phyloP scores from a whole-genome alignment of 1,284 basidiomycete species.

The Tilletia horrida region DNA sequence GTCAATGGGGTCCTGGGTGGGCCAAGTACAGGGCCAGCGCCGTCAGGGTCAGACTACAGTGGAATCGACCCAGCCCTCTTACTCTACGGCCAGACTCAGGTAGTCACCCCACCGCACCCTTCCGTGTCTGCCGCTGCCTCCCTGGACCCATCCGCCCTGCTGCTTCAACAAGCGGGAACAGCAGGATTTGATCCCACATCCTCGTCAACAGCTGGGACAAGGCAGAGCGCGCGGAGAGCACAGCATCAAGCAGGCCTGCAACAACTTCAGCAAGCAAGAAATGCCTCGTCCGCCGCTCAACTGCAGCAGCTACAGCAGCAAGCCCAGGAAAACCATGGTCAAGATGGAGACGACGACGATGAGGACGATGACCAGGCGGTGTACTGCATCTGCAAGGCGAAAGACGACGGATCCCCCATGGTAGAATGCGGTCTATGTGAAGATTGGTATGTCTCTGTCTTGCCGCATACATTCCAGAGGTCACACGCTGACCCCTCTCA shows the following conservation, averaged over 20 bases:
- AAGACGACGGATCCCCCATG: slow-evolving; percentile 51
- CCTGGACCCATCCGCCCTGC: no score
- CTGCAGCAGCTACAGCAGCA: not conserved
- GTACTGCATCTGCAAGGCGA: slow-evolving; percentile 48
- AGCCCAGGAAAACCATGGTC: not conserved
- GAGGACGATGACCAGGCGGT: slow-evolving; percentile 30
- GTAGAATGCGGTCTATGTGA: slow-evolving; percentile 47
- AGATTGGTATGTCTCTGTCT: slow-evolving; percentile 43
- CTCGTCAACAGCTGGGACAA: no score
- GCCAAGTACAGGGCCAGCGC: no score
- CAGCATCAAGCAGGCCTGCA: not conserved
- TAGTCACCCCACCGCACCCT: not conserved
- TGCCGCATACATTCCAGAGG: not conserved
- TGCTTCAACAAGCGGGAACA: no score
- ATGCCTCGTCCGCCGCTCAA: not conserved
- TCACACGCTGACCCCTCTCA: slow-evolving; percentile 12
- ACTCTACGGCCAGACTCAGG: not conserved
- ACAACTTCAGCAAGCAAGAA: not conserved
- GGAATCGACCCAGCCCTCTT: slow-evolving; percentile 7
- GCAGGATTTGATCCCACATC: no score
- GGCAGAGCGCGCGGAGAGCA: no score
- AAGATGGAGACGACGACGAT: slow-evolving; percentile 23
- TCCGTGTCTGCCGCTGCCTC: no score
- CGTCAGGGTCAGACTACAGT: not conserved
- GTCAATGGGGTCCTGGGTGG: no score